Evolutionary conservation across 2,329 filamentous ascomycete species (phyloP), one percentile per base, ranked within the genome.

Genomic region (Didymellaceae sp.): DNA sequence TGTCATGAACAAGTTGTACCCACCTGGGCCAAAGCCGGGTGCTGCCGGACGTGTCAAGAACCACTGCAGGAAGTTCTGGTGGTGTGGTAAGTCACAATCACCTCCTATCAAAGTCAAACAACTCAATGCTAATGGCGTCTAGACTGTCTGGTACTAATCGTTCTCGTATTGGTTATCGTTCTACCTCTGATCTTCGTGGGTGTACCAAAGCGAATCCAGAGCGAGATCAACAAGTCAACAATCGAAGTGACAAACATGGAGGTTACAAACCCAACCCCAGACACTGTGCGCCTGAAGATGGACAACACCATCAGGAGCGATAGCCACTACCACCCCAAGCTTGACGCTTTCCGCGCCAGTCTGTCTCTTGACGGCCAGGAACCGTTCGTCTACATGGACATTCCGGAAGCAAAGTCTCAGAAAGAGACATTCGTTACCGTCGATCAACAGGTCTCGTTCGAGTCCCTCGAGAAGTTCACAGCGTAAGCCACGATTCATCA

Each of bases 121-220:
- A n/a, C n/a, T n/a, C n/a, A n/a, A n/a, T n/a, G n/a, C 52, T 60
- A 24, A 63, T 39, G 6, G 26, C 17, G 31, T 9, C 20, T 32
- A 72, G 69, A 73, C 44, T 61, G 86, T 51, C 73, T 87, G 50
- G 66, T 77, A 13, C 67, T 84, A 42, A 64, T 80, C 48, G 58
- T 77, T 53, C 70, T 84, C 34, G 67, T 80, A 33, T 75, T 84
- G 25, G 70, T 88, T 11, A 74, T 85, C 28, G 78, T 88, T 14
- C 76, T 82, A 30, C 74, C 85, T 30, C 70, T 87, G 30, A 75
- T 85, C 37, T 86, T 79, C 60, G 83, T 86, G 42, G 83, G 68
- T 3, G 82, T 85, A 60, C 83, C 83, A 14, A 77, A 79, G 24
- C 82, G 82, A 49, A 82, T 82, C 25, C 83, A 85, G 59, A 51